Evolutionary conservation across 148 eudicot genomes (phyloP), one percentile per base, ranked within the genome.

Genomic region (Beta vulgaris): DNA sequence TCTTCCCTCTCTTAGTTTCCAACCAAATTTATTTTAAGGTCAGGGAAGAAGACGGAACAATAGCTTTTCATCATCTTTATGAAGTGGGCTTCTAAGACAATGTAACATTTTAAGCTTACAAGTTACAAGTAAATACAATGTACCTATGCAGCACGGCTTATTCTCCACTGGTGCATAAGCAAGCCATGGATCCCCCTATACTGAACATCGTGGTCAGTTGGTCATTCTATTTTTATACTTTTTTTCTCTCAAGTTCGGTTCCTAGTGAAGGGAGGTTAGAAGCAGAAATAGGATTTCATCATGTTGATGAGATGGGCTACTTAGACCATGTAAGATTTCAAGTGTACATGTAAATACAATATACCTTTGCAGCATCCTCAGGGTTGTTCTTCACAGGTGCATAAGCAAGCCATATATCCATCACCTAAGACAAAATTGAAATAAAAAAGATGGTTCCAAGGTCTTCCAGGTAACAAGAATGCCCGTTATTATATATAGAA

Each of bases 351-450:
- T 35, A 57, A 64, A 44, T 36, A 40, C 43, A 42, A 39, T 42
- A 25, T 86, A 94, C 97, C 96, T 95, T 95, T 6, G 98, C 93
- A 77, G 98, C 98, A 86, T 95, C 98, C 79, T 95, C 97, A 36
- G 98, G 97, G 46, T 95, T 95, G 89, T 95, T 95, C 81, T 95
- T 95, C 73, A 95, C 98, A 69, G 98, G 98, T 60, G 98, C 92
- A 89, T 95, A 95, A 72, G 97, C 98, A 76, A 95, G 88, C 98
- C 98, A 95, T 81, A 88, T 69, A 81, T 92, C 97, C 91, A 89
- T 89, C 74, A 88, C 96, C 98, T 95, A 73, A 35, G 67, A 61
- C 44, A 69, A 39, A 61, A 49, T n/a, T 65, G 26, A 57, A 26
- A 28, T 2, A 64, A 57, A 18, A 16, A 42, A 12, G 54, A 15